phyloP scores from a whole-genome alignment of 2,329 filamentous ascomycete species.

The Sclerotinia spermophila region DNA sequence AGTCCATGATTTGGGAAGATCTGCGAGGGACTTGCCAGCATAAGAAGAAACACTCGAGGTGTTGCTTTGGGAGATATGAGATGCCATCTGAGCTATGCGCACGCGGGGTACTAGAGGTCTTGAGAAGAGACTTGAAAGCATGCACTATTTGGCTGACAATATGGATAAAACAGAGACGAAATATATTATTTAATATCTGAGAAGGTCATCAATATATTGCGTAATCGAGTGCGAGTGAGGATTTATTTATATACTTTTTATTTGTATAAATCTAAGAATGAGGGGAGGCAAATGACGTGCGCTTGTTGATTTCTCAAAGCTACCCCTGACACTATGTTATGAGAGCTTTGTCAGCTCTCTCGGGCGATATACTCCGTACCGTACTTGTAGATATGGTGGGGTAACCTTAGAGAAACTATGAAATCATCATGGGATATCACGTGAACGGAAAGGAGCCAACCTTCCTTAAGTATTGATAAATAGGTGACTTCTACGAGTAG shows the following conservation, averaged over 20 bases:
- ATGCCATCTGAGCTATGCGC: constrained; percentile 45
- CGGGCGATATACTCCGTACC: not conserved
- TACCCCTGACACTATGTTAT: not conserved
- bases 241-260: not conserved
- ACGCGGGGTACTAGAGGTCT: constrained; percentile 34
- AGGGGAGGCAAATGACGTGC: not conserved
- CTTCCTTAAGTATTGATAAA: not conserved
- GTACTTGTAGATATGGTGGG: not conserved
- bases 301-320: not conserved
- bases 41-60: constrained; percentile 20
- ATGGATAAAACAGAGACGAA: not conserved
- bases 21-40: constrained; percentile 42
- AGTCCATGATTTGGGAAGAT: constrained; percentile 62
- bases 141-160: constrained; percentile 22
- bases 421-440: not conserved
- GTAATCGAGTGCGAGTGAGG: not conserved
- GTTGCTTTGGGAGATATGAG: constrained; percentile 38
- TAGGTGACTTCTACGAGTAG: too few relatives aligned
- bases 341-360: not conserved
- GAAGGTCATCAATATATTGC: not conserved
- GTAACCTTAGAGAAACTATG: not conserved
- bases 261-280: not conserved
- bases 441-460: not conserved
- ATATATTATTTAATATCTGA: not conserved
- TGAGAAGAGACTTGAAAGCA: constrained; percentile 33